Evolutionary conservation across 306 rosid genomes (phyloP), one percentile per base, ranked within the genome.

Genomic region (Trifolium fragiferum): DNA sequence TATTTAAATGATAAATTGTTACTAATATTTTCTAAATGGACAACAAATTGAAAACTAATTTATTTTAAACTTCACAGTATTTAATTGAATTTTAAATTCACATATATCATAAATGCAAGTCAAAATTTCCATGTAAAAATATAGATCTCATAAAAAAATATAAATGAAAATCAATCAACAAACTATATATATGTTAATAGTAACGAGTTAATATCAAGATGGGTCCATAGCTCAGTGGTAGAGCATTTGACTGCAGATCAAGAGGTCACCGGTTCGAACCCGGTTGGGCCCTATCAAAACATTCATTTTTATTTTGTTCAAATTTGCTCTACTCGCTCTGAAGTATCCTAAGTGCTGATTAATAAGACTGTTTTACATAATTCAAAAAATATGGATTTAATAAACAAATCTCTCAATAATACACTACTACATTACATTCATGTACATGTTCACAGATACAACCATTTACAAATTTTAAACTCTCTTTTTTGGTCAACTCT

Each of bases 161-260:
- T 44, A 13, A 15, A 41, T 41, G 1, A 41, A 41, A 41, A 41
- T 41, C 1, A 44, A 44, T 44, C n/a, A n/a, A n/a, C n/a, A n/a
- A n/a, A n/a, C n/a, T 49, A n/a, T 49, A 49, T 49, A 49, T 15
- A 0, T 14, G 0, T 15, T 0, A 4, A 5, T 49, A 6, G 1
- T 2, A 6, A 7, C 0, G 0, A 14, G 0, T 0, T 0, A n/a
- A 2, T 1, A 15, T 6, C 21, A 0, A 0, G 60, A 19, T 19
- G 60, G 60, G 44, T 78, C 74, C 74, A 73, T 78, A 82, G 86
- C 83, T 87, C 89, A 81, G 87, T 84, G 85, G 88, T 82, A 87
- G 86, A 81, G 87, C 90, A 86, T 86, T 81, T 86, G 86, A 83
- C 86, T 83, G 87, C 87, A 84, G 85, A 77, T 81, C 87, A 76